phyloP scores from a whole-genome alignment of 257 asterid species.

The Ocimum tenuiflorum region DNA sequence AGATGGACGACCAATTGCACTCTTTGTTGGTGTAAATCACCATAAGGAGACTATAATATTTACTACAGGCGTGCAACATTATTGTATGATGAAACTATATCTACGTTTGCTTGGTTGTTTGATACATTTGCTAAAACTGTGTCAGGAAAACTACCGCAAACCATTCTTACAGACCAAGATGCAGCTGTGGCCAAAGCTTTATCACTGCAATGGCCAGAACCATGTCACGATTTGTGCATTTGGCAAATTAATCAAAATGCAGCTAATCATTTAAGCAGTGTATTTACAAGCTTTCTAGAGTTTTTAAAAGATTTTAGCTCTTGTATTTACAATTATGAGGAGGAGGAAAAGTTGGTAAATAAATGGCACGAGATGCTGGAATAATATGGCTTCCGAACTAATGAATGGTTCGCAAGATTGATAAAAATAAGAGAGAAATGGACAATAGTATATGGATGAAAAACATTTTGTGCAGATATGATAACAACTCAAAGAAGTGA shows the following conservation, averaged over 20 bases:
- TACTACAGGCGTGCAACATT: background rate
- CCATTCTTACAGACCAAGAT: background rate
- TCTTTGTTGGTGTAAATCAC: background rate
- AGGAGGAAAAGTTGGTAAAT: background rate
- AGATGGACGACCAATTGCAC: background rate
- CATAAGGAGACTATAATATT: background rate
- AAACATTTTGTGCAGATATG: no score
- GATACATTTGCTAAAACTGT: background rate
- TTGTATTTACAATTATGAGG: background rate
- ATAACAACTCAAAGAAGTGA: background rate
- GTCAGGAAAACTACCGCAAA: background rate
- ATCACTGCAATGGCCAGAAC: background rate
- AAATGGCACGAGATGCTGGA: background rate
- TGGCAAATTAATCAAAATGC: slow-evolving; percentile 14
- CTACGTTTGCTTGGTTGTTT: background rate
- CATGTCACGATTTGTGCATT: background rate
- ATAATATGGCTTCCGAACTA: background rate
- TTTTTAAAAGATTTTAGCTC: background rate
- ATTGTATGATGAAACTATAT: background rate
- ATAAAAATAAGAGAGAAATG: background rate
- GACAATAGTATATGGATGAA: slow-evolving; percentile 2
- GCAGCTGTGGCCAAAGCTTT: background rate
- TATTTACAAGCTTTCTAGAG: background rate
- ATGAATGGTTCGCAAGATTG: background rate
- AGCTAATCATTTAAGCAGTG: background rate